Percentiles rank a stretch among this genome's conserved stretches.
Evolutionary conservation across 1,284 basidiomycete species (phyloP).

Genomic region (Sphagnurus paluster): DNA sequence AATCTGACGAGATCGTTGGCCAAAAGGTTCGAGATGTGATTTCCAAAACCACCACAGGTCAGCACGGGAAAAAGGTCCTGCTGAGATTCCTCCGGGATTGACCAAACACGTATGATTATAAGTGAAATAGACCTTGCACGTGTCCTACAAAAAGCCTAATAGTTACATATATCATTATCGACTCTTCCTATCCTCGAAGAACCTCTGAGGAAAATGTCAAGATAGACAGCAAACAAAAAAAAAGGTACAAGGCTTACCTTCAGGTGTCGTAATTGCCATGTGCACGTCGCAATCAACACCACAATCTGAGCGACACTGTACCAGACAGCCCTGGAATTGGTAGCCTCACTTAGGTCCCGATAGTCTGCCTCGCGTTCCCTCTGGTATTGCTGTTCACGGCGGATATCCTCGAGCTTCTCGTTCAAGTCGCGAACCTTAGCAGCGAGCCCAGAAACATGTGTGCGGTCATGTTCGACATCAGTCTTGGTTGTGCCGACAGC

Average conservation of each 20-base stretch:
- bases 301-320: conserved; percentile 88
- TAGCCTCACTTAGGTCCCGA: conserved; percentile 84
- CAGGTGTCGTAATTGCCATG: conserved; percentile 93
- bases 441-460: conserved; percentile 87
- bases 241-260: conserved; percentile 55
- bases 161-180: conserved; percentile 42
- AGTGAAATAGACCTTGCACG: too few species aligned
- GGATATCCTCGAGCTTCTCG: conserved; percentile 88
- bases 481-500: conserved; percentile 86
- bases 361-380: conserved; percentile 94
- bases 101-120: background rate
- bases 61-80: conserved; percentile 71
- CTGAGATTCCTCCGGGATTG: conserved; percentile 47
- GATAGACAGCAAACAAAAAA: conserved; percentile 2
- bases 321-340: conserved; percentile 91
- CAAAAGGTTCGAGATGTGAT: conserved; percentile 50
- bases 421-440: conserved; percentile 90
- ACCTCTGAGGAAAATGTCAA: conserved; percentile 51
- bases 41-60: conserved; percentile 48
- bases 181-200: conserved; percentile 90
- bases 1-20: conserved; percentile 55
- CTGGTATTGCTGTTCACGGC: conserved; percentile 97
- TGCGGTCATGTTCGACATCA: conserved; percentile 80
- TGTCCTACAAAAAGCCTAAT: background rate
- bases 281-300: conserved; percentile 82